A percentile compares a stretch with the other conserved stretches of the same genome.
Evolutionary conservation across 257 asterid species (phyloP).

Genomic region (Solanum microdontum): DNA sequence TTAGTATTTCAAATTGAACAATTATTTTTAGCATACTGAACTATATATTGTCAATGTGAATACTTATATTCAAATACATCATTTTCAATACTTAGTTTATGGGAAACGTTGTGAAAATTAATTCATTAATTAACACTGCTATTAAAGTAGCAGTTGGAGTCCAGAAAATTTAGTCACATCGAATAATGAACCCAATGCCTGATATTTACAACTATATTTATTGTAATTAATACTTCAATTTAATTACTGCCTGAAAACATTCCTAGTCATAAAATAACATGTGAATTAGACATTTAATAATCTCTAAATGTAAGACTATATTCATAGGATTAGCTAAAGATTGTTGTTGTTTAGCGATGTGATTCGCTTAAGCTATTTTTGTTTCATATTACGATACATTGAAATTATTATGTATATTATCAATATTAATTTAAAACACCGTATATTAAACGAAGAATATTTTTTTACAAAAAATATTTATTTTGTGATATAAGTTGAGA

Average conservation of each 20-base stretch:
- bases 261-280: neutral
- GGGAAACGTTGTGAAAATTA: neutral
- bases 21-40: neutral
- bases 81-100: neutral
- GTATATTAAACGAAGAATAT: neutral
- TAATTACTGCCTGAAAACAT: neutral
- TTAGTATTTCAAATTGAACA: neutral
- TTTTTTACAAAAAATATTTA: neutral
- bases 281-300: neutral
- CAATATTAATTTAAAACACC: neutral
- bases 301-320: neutral
- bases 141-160: neutral
- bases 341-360: neutral
- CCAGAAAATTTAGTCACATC: neutral
- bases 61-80: neutral
- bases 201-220: neutral
- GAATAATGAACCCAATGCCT: neutral
- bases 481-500: neutral
- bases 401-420: neutral
- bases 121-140: neutral
- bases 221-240: neutral
- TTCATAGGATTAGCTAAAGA: neutral
- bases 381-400: neutral
- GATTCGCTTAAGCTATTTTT: neutral
- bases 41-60: neutral